Base-by-base conservation (phyloP, 2,329 filamentous ascomycete genomes). In the Sporothrix schenckii region DNA sequence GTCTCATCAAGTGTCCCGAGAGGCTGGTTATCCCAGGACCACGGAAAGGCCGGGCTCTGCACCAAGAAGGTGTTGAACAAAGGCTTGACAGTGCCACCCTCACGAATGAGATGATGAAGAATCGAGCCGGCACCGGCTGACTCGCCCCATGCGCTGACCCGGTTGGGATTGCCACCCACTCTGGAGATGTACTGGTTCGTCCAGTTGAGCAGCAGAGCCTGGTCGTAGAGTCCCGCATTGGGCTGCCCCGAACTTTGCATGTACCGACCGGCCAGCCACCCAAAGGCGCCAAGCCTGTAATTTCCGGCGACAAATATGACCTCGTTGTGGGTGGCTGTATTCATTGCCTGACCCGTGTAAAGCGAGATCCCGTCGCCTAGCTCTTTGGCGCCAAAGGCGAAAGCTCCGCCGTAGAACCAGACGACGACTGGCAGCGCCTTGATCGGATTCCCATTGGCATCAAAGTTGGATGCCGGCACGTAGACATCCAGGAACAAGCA, bases 401-500 rank as follows among this genome's bases (percentile, higher is more conserved):
- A 53, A 5, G 50, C 50, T 24, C 50, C 50, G 50, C 50, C 50
- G 50, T 53, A 53, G 50, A 53, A 53, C 50, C 50, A 53, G n/a
- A 53, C 50, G 50, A 53, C 50, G 50, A 53, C 50, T 21, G 50
- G 50, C 50, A 53, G 50, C 19, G 50, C 50, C n/a, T 53, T 53
- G 50, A 53, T 53, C 24, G 50, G 50, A 53, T 53, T 53, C 50
- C 50, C 50, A 53, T 7, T 53, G 50, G 19, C 50, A 53, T 53
- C 50, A 24, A 53, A 53, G 11, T 53, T 53, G 50, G 50, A 53
- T 21, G 50, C 50, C 19, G 50, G 50, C 21, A 53, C 50, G 21
- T 53, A 53, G 50, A 53, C 50, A 21, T 53, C 50, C 19, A 53
- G 50, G 50, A 53, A 53, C 50, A 53, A 53, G 50, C 50, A 53